These are phyloP conservation scores for Rhizopus sp. DNA, from an alignment of 371 early-diverging fungal genomes.

Conservation along the genomic window DNA sequence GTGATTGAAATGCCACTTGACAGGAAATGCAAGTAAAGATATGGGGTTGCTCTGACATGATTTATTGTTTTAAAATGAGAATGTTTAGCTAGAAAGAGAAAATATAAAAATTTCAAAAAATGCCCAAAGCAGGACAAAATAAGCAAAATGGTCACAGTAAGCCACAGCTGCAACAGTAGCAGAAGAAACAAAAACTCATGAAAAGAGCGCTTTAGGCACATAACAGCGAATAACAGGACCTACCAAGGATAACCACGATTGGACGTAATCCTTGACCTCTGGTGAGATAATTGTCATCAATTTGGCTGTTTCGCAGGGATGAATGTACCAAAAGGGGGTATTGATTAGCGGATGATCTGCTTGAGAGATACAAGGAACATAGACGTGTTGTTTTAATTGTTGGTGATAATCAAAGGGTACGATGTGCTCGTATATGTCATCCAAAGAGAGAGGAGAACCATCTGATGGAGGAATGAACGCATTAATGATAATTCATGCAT, in stretches of 20 bases:
- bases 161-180: neutral
- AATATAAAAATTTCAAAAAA: neutral
- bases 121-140: neutral
- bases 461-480: slow-evolving; percentile 25
- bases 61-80: neutral
- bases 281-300: slow-evolving; percentile 40
- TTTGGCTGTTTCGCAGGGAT: slow-evolving; percentile 72
- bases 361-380: slow-evolving; percentile 28
- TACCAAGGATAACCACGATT: slow-evolving; percentile 40
- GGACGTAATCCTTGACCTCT: slow-evolving; percentile 25
- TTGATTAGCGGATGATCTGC: slow-evolving; percentile 68
- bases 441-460: slow-evolving; percentile 41
- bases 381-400: slow-evolving; percentile 3
- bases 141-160: neutral
- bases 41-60: slow-evolving; percentile 20
- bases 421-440: slow-evolving; percentile 50
- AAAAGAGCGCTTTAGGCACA: slow-evolving; percentile 9
- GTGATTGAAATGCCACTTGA: slow-evolving; percentile 83
- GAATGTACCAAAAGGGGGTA: slow-evolving; percentile 65
- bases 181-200: neutral
- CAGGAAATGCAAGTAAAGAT: slow-evolving; percentile 74
- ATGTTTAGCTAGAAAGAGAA: neutral
- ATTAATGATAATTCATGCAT: neutral
- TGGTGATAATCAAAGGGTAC: slow-evolving; percentile 37
- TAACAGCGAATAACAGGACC: slow-evolving; percentile 32